phyloP scores from a whole-genome alignment of 768 basidiomycete species.

The Tylopilus vinaceipallidus region DNA sequence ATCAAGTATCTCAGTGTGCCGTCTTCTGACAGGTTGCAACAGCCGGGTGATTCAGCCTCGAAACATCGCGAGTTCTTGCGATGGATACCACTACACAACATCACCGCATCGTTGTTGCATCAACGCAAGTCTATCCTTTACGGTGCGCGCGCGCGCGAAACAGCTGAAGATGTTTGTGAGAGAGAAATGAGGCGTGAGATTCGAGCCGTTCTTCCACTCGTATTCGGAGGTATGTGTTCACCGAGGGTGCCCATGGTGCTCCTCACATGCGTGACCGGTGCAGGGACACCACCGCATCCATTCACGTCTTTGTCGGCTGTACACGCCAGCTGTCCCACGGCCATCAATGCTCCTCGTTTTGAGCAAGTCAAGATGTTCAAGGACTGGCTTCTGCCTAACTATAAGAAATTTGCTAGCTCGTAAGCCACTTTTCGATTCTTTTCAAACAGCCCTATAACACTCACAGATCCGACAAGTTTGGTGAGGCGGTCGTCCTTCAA shows the following conservation, averaged over 20 bases:
- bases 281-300: conserved; percentile 32
- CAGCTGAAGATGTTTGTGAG: conserved; percentile 69
- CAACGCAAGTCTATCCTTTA: conserved; percentile 72
- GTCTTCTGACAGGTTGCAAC: neutral
- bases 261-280: conserved; percentile 10
- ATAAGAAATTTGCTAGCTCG: conserved; percentile 54
- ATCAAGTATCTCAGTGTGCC: neutral
- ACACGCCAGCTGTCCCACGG: conserved; percentile 41
- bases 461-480: conserved; percentile 28
- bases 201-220: conserved; percentile 55
- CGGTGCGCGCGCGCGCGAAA: conserved; percentile 65
- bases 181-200: conserved; percentile 71
- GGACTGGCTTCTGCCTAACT: conserved; percentile 73
- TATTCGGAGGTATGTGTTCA: conserved; percentile 58
- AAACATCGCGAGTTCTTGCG: conserved; percentile 68
- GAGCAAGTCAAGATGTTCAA: conserved; percentile 71
- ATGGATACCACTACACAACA: conserved; percentile 68
- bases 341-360: conserved; percentile 60
- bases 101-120: conserved; percentile 55
- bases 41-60: conserved; percentile 35
- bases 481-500: conserved; percentile 42
- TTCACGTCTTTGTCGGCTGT: conserved; percentile 40
- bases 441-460: neutral
- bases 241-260: neutral
- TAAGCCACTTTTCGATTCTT: conserved; percentile 26